Percentiles rank a stretch among this genome's conserved stretches.
phyloP scores from a whole-genome alignment of 2,329 filamentous ascomycete genomes.

The Phoma sp. region DNA sequence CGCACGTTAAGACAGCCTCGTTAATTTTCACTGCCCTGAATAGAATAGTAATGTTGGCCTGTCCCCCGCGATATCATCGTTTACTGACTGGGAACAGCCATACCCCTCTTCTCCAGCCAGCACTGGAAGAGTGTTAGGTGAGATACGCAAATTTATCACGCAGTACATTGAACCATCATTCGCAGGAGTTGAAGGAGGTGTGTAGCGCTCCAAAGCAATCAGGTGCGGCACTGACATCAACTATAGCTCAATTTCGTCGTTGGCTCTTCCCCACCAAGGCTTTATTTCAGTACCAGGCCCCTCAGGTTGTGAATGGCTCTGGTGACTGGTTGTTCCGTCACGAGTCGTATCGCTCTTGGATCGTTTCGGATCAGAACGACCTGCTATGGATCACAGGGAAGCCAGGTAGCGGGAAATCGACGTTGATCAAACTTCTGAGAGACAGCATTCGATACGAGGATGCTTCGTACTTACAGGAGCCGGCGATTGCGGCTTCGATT shows the following conservation, averaged over 20 bases:
- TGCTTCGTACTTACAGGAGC: not conserved
- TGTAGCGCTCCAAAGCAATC: not conserved
- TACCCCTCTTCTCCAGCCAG: not conserved
- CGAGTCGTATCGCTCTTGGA: not conserved
- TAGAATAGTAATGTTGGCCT: not conserved
- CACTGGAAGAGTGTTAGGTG: not conserved
- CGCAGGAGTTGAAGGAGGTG: not conserved
- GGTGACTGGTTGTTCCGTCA: not conserved
- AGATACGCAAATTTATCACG: not conserved
- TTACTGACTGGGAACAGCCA: not conserved
- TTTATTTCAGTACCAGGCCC: not conserved
- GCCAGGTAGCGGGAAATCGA: not conserved
- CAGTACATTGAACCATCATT: not conserved
- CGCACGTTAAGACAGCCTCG: not conserved
- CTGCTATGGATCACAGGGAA: not conserved
- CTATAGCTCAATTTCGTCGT: not conserved
- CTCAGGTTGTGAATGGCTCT: not conserved
- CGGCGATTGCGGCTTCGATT: not conserved
- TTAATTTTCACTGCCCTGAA: not conserved
- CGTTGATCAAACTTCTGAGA: not conserved
- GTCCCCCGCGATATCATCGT: not conserved
- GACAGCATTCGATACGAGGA: not conserved
- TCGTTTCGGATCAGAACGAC: not conserved
- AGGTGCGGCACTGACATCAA: not conserved
- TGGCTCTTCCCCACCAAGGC: not conserved